These are phyloP conservation scores for Arabis alpina DNA, from an alignment of 345 rosid species.

Conservation along the genomic window DNA sequence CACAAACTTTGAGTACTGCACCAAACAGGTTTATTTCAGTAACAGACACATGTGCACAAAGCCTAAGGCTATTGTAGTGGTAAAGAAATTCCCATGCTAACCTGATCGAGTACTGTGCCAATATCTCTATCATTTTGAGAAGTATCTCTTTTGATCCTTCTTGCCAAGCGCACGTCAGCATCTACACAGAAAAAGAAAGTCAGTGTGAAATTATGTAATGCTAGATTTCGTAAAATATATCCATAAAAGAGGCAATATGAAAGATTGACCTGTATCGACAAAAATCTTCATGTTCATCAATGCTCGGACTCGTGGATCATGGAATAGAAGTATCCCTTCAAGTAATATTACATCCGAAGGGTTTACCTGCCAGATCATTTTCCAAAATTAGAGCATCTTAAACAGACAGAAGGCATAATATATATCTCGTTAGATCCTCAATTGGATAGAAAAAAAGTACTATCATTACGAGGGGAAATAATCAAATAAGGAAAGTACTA, in stretches of 20 bases:
- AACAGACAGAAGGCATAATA: background rate
- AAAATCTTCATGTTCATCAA: slow-evolving; percentile 96
- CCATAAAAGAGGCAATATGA: slow-evolving; percentile 15
- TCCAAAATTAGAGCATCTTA: slow-evolving; percentile 12
- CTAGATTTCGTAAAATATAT: background rate
- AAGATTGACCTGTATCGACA: slow-evolving; percentile 81
- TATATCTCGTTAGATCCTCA: slow-evolving; percentile 17
- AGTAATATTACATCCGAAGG: slow-evolving; percentile 89
- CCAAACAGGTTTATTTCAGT: slow-evolving; percentile 23
- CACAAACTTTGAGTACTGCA: slow-evolving; percentile 96
- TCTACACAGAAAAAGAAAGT: slow-evolving; percentile 69
- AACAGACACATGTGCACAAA: background rate
- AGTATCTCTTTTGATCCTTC: slow-evolving; percentile 92
- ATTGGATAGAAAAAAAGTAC: slow-evolving; percentile 4
- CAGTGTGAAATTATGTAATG: background rate
- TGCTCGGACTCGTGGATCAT: slow-evolving; percentile 78
- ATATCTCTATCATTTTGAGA: slow-evolving; percentile 85
- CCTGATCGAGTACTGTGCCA: slow-evolving; percentile 88
- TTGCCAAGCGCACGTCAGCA: slow-evolving; percentile 96
- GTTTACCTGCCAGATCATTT: slow-evolving; percentile 66
- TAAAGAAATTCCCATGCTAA: slow-evolving; percentile 27
- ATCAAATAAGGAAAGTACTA: slow-evolving; percentile 16
- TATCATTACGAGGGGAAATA: slow-evolving; percentile 2
- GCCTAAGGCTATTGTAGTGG: background rate
- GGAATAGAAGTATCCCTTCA: slow-evolving; percentile 90